Conservation (phyloP, 257 asterid genomes). For the Solanum clarkiae region DNA sequence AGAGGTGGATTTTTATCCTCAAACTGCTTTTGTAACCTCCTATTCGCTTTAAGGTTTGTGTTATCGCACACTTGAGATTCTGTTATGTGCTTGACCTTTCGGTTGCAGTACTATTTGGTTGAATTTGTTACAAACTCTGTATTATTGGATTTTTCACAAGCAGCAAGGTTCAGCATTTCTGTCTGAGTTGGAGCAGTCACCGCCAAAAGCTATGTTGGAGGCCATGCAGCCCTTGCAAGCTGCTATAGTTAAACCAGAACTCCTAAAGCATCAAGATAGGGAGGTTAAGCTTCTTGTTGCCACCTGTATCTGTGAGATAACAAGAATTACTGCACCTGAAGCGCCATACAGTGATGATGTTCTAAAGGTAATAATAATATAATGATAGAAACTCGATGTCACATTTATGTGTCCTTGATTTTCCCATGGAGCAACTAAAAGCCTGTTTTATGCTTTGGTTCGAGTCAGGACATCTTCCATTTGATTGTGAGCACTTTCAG, state of each 20-base stretch:
- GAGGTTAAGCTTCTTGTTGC: slow-evolving; percentile 91
- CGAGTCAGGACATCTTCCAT: slow-evolving; percentile 73
- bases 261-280: slow-evolving; percentile 84
- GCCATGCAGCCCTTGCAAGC: slow-evolving; percentile 72
- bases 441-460: slow-evolving; percentile 10
- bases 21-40: neutral
- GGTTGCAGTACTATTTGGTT: neutral
- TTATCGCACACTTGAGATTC: neutral
- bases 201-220: slow-evolving; percentile 60
- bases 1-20: neutral
- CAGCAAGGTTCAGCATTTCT: slow-evolving; percentile 89
- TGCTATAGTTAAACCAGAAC: slow-evolving; percentile 74
- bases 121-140: neutral
- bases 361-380: slow-evolving; percentile 50
- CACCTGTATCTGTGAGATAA: slow-evolving; percentile 90
- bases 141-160: slow-evolving; percentile 14
- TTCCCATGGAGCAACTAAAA: neutral
- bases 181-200: slow-evolving; percentile 85
- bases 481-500: slow-evolving; percentile 83
- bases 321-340: slow-evolving; percentile 95
- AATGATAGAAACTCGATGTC: neutral
- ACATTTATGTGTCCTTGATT: neutral
- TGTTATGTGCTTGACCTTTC: neutral
- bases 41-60: neutral
- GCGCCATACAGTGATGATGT: slow-evolving; percentile 84